phyloP scores from a whole-genome alignment of 1,139 yeast genomes.

The Diutina neorugosa region DNA sequence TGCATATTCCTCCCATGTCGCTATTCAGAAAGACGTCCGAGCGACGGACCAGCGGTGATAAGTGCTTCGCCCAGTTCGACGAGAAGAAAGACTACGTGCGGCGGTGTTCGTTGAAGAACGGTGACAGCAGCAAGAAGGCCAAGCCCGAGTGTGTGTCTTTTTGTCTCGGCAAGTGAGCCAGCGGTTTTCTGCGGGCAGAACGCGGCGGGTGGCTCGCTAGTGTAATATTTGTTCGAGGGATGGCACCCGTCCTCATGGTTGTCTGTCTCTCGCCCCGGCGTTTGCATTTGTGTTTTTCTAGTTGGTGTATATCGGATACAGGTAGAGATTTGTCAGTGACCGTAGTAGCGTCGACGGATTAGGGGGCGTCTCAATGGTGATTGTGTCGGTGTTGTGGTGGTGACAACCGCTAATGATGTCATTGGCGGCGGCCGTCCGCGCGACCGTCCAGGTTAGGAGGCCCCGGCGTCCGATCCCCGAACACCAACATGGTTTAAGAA shows the following conservation, averaged over 20 bases:
- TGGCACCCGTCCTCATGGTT: background rate
- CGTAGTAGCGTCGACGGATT: background rate
- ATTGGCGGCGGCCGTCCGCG: background rate
- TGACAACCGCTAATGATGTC: background rate
- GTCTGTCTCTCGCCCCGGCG: background rate
- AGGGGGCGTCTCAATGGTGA: no score
- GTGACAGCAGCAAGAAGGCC: background rate
- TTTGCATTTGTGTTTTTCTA: background rate
- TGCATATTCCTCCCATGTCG: background rate
- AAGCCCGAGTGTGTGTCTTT: slow-evolving; percentile 3
- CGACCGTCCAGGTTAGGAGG: background rate
- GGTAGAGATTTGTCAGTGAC: background rate
- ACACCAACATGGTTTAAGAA: background rate
- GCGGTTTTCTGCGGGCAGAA: background rate
- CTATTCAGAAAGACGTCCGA: slow-evolving; percentile 3
- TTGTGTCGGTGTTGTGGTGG: background rate
- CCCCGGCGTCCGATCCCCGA: background rate
- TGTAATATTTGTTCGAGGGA: background rate
- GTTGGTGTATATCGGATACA: background rate
- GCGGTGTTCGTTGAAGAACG: slow-evolving; percentile 1
- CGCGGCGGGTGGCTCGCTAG: background rate
- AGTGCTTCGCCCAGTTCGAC: background rate
- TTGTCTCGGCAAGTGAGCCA: background rate
- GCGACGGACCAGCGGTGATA: background rate
- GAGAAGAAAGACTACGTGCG: slow-evolving; percentile 3